A percentile compares a stretch with the other conserved stretches of the same genome.
Conservation (phyloP, 2,329 filamentous ascomycete species). For the Trichophyton rubrum region DNA sequence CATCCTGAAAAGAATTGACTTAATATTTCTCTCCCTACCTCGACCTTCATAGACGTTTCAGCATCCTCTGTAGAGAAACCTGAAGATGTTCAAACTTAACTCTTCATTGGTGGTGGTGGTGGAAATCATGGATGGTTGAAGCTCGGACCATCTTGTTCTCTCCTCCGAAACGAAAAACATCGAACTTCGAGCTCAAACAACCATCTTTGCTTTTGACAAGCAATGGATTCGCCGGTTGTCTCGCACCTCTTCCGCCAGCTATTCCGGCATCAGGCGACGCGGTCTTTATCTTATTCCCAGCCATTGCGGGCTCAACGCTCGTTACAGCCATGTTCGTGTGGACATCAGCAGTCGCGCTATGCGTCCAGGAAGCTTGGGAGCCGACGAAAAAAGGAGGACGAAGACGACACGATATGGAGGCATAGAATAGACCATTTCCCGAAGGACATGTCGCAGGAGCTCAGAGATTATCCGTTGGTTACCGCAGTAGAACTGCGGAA, state of each 20-base stretch:
- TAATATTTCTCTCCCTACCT: background rate
- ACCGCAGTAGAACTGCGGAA: conserved; percentile 65
- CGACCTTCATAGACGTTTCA: background rate
- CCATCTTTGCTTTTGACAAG: conserved; percentile 10
- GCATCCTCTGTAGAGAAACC: background rate
- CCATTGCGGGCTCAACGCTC: conserved; percentile 15
- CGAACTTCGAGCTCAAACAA: conserved; percentile 7
- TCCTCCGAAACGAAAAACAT: background rate
- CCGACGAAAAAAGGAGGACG: conserved; percentile 22
- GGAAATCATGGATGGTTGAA: conserved; percentile 3
- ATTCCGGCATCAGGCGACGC: conserved; percentile 60
- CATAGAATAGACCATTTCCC: conserved; percentile 66
- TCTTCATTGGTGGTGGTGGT: no score
- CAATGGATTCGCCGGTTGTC: conserved; percentile 72
- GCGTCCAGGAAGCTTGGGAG: conserved; percentile 18
- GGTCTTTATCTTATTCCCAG: conserved; percentile 37
- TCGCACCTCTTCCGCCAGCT: conserved; percentile 73
- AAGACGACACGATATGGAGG: conserved; percentile 67
- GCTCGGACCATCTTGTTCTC: conserved; percentile 17
- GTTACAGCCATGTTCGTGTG: conserved; percentile 1
- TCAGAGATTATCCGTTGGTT: conserved; percentile 68
- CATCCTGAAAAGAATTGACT: conserved; percentile 17
- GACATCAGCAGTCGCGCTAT: conserved; percentile 23
- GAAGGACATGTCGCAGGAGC: conserved; percentile 66
- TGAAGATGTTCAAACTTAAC: background rate